Evolutionary conservation across 768 basidiomycete species (phyloP), one percentile per base, ranked within the genome.

Genomic region (Russula foetens): DNA sequence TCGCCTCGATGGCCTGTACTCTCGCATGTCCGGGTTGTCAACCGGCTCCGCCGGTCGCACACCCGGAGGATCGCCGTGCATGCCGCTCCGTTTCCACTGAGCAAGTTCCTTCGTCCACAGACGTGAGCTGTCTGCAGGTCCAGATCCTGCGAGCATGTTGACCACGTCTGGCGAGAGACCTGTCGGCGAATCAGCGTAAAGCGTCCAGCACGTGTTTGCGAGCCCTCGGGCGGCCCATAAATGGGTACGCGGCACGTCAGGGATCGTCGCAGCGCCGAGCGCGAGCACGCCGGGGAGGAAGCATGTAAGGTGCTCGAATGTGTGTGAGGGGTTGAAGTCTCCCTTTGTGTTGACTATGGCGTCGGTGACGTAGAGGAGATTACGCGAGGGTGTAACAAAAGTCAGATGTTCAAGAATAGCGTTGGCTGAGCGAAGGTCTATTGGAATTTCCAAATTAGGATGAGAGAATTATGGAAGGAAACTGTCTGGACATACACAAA

Each of bases 261-360:
- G 81, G 51, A 90, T 78, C 4, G 79, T 80, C 58, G 83, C 80
- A 2, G 74, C 86, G 28, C 90, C 89, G 4, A 92, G 76, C 4
- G 90, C 86, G 52, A 92, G 76, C 14, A 90, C 71, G 23, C 86
- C 90, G 0, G 88, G 89, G 49, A 89, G 77, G 74, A 91, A 92
- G 72, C 89, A 91, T 11, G 88, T 84, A 43, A 92, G 74, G 67
- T 92, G 89, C 63, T 91, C 89, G 55, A 90, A 84, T n/a, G 68
- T 70, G 64, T 86, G 82, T 14, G 78, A 31, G 69, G 69, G 64
- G 12, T 0, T 1, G 6, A 62, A 19, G 0, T 3, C 23, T n/a
- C 56, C 46, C 0, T 17, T 5, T 17, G 69, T 64, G 17, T 61
- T 21, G 14, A 29, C 53, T 6, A 31, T 17, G 45, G 74, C 73